Percentiles rank a stretch among this genome's conserved stretches.
phyloP scores from a whole-genome alignment of 2,329 filamentous ascomycete genomes.

The Mycogone perniciosa region DNA sequence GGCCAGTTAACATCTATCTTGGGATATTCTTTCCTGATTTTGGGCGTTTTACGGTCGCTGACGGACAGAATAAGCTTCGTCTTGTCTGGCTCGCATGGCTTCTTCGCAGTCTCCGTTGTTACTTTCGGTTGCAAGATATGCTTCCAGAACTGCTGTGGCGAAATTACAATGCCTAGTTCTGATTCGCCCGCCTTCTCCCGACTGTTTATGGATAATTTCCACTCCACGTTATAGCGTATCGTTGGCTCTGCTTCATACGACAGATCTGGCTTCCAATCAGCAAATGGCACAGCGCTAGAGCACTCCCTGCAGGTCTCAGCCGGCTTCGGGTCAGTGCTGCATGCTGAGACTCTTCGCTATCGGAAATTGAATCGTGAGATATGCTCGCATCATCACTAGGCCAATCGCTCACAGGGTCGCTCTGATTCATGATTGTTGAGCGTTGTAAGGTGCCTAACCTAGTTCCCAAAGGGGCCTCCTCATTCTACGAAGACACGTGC shows the following conservation, averaged over 20 bases:
- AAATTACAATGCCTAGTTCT: slow-evolving; percentile 1
- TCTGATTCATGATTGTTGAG: background rate
- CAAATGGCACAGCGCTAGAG: background rate
- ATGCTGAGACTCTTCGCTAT: background rate
- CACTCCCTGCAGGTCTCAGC: slow-evolving; percentile 7
- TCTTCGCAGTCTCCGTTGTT: slow-evolving; percentile 1
- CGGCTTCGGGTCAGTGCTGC: slow-evolving; percentile 5
- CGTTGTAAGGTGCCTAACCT: background rate
- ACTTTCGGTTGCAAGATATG: slow-evolving; percentile 5
- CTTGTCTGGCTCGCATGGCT: slow-evolving; percentile 7
- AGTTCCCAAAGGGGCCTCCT: background rate
- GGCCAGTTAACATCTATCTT: slow-evolving; percentile 11
- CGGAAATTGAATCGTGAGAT: background rate
- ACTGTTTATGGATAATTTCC: slow-evolving; percentile 5
- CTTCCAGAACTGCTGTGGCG: slow-evolving; percentile 5
- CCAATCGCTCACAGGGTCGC: too few species aligned
- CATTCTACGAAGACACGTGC: background rate
- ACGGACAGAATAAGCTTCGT: slow-evolving; percentile 7
- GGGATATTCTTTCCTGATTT: background rate
- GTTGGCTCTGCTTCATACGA: slow-evolving; percentile 9
- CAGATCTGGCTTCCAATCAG: background rate
- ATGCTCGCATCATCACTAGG: background rate
- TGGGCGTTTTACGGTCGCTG: background rate
- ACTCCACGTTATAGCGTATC: slow-evolving; percentile 9
- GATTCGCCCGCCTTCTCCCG: slow-evolving; percentile 6